phyloP scores from a whole-genome alignment of 306 rosid genomes.

The Trichosanthes truncata region DNA sequence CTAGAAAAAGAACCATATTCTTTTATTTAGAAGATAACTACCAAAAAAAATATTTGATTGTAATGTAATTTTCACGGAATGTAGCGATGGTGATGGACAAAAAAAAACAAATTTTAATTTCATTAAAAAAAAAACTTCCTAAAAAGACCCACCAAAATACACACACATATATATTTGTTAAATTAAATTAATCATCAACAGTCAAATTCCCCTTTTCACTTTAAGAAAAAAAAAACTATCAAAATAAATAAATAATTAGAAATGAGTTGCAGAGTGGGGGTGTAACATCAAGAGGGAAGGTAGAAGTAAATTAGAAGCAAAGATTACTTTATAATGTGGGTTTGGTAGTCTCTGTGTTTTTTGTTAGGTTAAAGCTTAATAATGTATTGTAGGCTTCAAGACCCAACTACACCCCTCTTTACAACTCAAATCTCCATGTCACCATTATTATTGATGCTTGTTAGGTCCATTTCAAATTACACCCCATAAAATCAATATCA shows the following conservation, averaged over 20 bases:
- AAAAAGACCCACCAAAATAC: too few relatives aligned
- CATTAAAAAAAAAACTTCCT: too few relatives aligned
- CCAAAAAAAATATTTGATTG: too few relatives aligned
- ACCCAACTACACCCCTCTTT: not conserved
- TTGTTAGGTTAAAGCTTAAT: not conserved
- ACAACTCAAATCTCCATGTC: not conserved
- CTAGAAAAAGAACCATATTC: too few relatives aligned
- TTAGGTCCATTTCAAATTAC: not conserved
- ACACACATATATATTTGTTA: too few relatives aligned
- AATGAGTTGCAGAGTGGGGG: not conserved
- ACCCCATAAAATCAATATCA: not conserved
- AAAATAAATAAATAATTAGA: not conserved
- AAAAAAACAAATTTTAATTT: too few relatives aligned
- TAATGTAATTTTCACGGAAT: too few relatives aligned
- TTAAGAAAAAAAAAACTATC: not conserved
- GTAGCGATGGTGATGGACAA: too few relatives aligned
- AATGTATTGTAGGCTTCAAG: not conserved
- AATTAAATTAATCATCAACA: too few relatives aligned
- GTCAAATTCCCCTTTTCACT: not conserved
- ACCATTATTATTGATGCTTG: not conserved
- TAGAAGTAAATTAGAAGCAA: constrained; percentile 11
- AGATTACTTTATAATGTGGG: not conserved
- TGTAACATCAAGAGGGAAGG: not conserved
- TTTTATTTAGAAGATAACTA: too few relatives aligned
- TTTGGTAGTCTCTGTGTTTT: not conserved